Percentiles rank a stretch among this genome's conserved stretches.
Conservation (phyloP, 495 filamentous ascomycete species). For the Neurospora discreta region DNA sequence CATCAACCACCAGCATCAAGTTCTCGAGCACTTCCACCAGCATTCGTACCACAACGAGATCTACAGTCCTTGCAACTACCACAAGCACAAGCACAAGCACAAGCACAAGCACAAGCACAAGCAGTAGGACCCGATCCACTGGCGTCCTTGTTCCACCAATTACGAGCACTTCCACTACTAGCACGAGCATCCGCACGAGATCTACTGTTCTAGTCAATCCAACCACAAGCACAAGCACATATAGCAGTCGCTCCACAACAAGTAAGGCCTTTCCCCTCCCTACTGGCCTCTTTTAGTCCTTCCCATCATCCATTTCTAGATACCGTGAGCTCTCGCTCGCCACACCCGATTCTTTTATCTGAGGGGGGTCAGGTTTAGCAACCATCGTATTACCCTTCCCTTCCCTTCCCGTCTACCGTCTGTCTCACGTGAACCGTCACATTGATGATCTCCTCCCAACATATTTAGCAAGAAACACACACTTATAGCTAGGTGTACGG, state of each 20-base stretch:
- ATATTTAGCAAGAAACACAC: neutral
- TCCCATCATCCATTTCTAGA: neutral
- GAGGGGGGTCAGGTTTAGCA: neutral
- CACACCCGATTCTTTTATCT: neutral
- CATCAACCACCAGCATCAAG: constrained; percentile 1
- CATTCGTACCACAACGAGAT: neutral
- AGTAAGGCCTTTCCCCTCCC: neutral
- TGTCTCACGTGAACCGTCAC: neutral
- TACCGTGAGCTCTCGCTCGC: neutral
- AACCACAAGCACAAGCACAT: neutral
- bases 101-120: too few relatives aligned
- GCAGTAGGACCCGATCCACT: neutral
- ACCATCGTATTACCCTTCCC: neutral
- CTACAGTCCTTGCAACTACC: neutral
- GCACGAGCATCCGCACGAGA: neutral
- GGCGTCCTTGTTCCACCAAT: neutral
- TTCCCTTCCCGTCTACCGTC: neutral
- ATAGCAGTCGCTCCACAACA: neutral
- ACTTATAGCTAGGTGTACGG: neutral
- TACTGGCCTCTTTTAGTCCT: neutral
- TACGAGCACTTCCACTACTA: neutral
- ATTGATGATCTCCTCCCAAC: neutral
- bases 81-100: neutral
- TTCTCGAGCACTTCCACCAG: neutral
- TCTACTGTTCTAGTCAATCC: neutral